Evolutionary conservation across 208 protist species (phyloP).

Genomic region (Leptomonas pyrrhocoris): DNA sequence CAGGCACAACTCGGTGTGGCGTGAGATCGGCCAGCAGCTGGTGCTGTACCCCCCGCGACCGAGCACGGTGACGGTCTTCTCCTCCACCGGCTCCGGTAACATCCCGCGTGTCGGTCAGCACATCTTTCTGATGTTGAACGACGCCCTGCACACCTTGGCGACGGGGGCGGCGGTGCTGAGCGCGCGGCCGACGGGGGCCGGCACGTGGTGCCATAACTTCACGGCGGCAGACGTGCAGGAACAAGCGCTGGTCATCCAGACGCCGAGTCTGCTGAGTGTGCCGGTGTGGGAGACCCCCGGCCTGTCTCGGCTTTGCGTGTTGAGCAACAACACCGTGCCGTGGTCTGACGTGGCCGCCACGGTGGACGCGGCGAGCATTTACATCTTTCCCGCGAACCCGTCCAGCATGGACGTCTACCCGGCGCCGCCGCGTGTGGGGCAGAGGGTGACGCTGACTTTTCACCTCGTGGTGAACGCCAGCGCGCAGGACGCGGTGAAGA

Average conservation of each 20-base stretch:
- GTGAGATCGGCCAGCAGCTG: slow-evolving; percentile 58
- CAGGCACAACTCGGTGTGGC: slow-evolving; percentile 52
- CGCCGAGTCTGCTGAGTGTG: slow-evolving; percentile 52
- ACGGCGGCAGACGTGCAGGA: slow-evolving; percentile 58
- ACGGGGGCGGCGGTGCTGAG: slow-evolving; percentile 50
- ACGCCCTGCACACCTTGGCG: slow-evolving; percentile 9
- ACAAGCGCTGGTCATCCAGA: slow-evolving; percentile 49
- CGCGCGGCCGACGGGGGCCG: slow-evolving; percentile 29
- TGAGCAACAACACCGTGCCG: slow-evolving; percentile 29
- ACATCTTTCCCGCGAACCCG: slow-evolving; percentile 63
- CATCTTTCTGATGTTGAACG: slow-evolving; percentile 56
- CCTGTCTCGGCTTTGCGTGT: slow-evolving; percentile 63
- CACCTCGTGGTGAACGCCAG: slow-evolving; percentile 49
- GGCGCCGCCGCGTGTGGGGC: slow-evolving; percentile 77
- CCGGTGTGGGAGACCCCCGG: slow-evolving; percentile 74
- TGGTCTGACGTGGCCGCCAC: slow-evolving; percentile 70
- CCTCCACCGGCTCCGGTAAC: slow-evolving; percentile 20
- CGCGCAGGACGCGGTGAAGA: slow-evolving; percentile 56
- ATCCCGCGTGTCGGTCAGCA: slow-evolving; percentile 78
- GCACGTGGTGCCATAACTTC: slow-evolving; percentile 92
- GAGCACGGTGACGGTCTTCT: slow-evolving; percentile 38
- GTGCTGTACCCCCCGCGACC: slow-evolving; percentile 49
- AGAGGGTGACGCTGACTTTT: slow-evolving; percentile 87
- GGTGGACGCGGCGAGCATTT: slow-evolving; percentile 36
- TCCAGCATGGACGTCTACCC: slow-evolving; percentile 66